phyloP scores from a whole-genome alignment of 148 eudicot species.

The Fagopyrum tataricum region DNA sequence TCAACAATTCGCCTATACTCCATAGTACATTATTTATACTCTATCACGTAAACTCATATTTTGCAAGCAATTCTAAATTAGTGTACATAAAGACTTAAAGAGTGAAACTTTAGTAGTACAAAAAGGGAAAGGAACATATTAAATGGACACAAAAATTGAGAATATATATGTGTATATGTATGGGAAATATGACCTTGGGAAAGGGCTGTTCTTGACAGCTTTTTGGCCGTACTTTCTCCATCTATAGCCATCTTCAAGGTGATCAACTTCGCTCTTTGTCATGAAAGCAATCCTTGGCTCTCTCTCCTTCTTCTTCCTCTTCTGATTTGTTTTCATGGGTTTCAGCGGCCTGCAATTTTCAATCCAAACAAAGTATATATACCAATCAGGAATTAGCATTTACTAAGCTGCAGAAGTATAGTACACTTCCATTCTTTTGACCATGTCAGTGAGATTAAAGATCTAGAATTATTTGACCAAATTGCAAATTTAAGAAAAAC shows the following conservation, averaged over 20 bases:
- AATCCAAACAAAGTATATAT: neutral
- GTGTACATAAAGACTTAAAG: too few relatives aligned
- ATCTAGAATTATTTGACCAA: neutral
- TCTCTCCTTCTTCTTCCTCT: constrained; percentile 44
- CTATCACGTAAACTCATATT: too few relatives aligned
- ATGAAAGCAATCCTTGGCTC: constrained; percentile 82
- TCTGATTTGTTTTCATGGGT: constrained; percentile 42
- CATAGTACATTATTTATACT: too few relatives aligned
- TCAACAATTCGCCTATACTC: neutral
- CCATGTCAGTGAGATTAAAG: constrained; percentile 3
- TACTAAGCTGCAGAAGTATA: neutral
- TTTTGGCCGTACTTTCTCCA: constrained; percentile 98
- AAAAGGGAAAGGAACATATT: neutral
- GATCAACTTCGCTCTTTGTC: constrained; percentile 96
- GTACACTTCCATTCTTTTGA: neutral
- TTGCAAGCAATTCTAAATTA: neutral
- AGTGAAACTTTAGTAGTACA: neutral
- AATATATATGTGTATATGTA: neutral
- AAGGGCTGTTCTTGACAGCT: constrained; percentile 85
- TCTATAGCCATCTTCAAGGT: constrained; percentile 86
- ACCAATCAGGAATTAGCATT: constrained; percentile 9
- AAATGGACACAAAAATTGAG: neutral
- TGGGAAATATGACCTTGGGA: constrained; percentile 52
- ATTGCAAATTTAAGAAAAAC: neutral
- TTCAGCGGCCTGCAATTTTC: constrained; percentile 18